Evolutionary conservation across 257 asterid species (phyloP), one percentile per base, ranked within the genome.

Genomic region (Solanum sparsipilum): DNA sequence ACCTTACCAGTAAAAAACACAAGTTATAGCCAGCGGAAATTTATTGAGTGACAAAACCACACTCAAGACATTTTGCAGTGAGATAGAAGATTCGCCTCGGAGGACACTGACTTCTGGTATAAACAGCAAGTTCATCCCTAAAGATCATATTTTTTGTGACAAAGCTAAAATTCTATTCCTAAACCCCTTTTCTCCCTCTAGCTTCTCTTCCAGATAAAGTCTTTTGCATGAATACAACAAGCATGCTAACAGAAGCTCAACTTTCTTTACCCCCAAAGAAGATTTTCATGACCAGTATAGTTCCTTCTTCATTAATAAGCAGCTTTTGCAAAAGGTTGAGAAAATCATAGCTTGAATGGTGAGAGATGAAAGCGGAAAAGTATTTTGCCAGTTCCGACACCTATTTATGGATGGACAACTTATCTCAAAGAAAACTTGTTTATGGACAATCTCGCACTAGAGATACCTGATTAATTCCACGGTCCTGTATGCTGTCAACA

Each of bases 401-500:
- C 70, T 82, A 20, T 48, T 10, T 46, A 31, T 46, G 67, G 25
- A 46, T 27, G 85, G 25, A 46, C 39, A 46, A 16, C 68, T 7
- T 44, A 79, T 44, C 85, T 13, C 39, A 44, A 86, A 86, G 23
- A 56, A 89, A 25, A 27, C 79, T 15, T 13, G 41, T 8, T 44
- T 63, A 38, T 35, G 82, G 83, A 46, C 83, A 87, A 88, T 58
- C 86, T 31, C 84, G 82, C 56, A 87, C 92, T 65, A 91, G 86
- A 74, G 41, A 87, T 76, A 90, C 99, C 99, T 97, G 99, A 90
- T 97, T 97, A 86, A 95, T 95, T 91, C 97, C 98, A 87, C 99
- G 98, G 90, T 97, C 98, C 90, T 97, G 98, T 88, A 97, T 95
- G 90, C 97, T 95, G 93, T 97, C 98, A 84, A 95, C 98, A 75